Evolutionary conservation across 75 land plant genomes (phyloP).

Genomic region (Larix kaempferi): DNA sequence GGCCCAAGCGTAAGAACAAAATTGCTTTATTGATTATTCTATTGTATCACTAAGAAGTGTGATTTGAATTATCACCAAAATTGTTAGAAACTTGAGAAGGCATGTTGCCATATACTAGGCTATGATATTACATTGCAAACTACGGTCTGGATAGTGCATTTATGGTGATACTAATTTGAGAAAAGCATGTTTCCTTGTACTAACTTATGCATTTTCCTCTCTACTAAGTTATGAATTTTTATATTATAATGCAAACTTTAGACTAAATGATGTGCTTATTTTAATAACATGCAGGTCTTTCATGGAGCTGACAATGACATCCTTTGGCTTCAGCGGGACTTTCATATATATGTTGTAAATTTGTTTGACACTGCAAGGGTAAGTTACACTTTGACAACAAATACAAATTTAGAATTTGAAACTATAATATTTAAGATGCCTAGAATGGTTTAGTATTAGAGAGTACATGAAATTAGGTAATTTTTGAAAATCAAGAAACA

Average conservation of each 20-base stretch:
- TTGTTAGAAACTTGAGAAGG: not conserved
- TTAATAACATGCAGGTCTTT: conserved; percentile 57
- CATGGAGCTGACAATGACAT: conserved; percentile 99
- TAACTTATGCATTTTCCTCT: no score
- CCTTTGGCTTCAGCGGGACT: conserved; percentile 98
- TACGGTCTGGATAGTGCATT: not conserved
- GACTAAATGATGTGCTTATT: no score
- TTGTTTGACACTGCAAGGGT: conserved; percentile 98
- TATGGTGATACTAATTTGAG: not conserved
- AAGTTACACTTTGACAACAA: conserved; percentile 3
- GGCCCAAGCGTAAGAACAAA: not conserved
- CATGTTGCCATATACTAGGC: not conserved
- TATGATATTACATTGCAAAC: not conserved
- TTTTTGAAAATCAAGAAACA: no score
- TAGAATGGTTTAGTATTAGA: no score
- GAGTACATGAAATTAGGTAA: no score
- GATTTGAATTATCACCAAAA: not conserved
- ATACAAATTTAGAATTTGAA: no score
- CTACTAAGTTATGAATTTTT: no score
- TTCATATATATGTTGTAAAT: conserved; percentile 95
- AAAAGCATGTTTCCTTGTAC: no score
- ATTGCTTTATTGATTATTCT: not conserved
- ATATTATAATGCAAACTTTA: no score
- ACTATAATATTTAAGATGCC: no score
- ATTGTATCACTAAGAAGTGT: not conserved